A percentile compares a stretch with the other conserved stretches of the same genome.
Evolutionary conservation across 768 basidiomycete species (phyloP).

Genomic region (Lactarius sp.): DNA sequence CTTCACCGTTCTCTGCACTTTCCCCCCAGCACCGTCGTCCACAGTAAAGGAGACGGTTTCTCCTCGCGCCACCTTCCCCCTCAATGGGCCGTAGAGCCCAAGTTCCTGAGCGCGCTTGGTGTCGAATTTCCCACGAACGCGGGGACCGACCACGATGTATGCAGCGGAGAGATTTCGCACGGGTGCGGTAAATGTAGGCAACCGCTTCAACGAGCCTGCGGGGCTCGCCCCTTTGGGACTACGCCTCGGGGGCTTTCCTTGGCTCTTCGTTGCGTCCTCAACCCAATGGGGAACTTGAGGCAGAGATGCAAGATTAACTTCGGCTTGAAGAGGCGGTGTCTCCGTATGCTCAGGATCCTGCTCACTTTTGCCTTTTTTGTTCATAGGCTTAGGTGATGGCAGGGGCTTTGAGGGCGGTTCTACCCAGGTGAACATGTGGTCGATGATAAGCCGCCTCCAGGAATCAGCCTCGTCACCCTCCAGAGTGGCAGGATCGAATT

Average conservation of each 20-base stretch:
- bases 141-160: constrained; percentile 43
- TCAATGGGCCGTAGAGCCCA: constrained; percentile 58
- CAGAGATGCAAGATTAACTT: background rate
- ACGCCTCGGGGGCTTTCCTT: background rate
- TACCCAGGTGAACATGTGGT: constrained; percentile 49
- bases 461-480: constrained; percentile 45
- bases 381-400: background rate
- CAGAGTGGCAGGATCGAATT: constrained; percentile 35
- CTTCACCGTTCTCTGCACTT: constrained; percentile 44
- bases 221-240: constrained; percentile 4
- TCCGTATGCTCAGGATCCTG: background rate
- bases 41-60: constrained; percentile 54
- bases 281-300: constrained; percentile 22
- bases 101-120: constrained; percentile 55
- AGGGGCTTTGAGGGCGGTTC: constrained; percentile 20
- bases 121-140: constrained; percentile 64
- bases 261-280: background rate
- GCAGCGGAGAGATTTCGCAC: constrained; percentile 27
- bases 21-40: constrained; percentile 40
- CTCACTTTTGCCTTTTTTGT: constrained; percentile 9
- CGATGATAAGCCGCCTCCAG: constrained; percentile 50
- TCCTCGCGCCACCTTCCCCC: constrained; percentile 61
- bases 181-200: constrained; percentile 9
- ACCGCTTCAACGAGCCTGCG: constrained; percentile 11
- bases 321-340: constrained; percentile 3